phyloP scores from a whole-genome alignment of 352 stramenopile genomes.

The Globisporangium nunn region DNA sequence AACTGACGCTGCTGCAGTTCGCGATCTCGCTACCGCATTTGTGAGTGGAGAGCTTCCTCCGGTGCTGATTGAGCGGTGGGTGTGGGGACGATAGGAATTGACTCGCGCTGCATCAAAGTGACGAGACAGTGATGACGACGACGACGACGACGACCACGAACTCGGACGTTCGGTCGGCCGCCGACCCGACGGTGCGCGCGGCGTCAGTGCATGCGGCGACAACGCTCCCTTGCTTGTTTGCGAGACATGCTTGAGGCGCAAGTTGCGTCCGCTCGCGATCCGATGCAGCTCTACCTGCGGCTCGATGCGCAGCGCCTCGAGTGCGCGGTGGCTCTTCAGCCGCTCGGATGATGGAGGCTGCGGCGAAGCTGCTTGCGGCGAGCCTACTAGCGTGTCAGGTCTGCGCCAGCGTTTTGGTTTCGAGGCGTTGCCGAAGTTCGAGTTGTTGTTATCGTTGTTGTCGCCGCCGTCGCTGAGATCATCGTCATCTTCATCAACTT shows the following conservation, averaged over 20 bases:
- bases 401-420: neutral
- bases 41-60: neutral
- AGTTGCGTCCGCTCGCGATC: slow-evolving; percentile 41
- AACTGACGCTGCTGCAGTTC: neutral
- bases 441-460: neutral
- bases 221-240: slow-evolving; percentile 22
- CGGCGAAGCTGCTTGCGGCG: too few species aligned
- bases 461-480: neutral
- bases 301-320: slow-evolving; percentile 9
- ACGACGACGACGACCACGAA: slow-evolving; percentile 12
- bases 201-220: slow-evolving; percentile 33
- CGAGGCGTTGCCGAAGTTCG: neutral
- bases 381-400: neutral
- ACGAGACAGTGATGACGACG: neutral
- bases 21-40: neutral
- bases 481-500: neutral
- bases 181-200: slow-evolving; percentile 31
- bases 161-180: slow-evolving; percentile 20
- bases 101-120: neutral
- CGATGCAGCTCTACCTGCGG: slow-evolving; percentile 35
- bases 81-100: neutral
- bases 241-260: slow-evolving; percentile 37
- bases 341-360: too few species aligned
- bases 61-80: neutral
- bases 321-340: neutral